phyloP scores from a whole-genome alignment of 2,329 filamentous ascomycete species.

The Penicillium sp. region DNA sequence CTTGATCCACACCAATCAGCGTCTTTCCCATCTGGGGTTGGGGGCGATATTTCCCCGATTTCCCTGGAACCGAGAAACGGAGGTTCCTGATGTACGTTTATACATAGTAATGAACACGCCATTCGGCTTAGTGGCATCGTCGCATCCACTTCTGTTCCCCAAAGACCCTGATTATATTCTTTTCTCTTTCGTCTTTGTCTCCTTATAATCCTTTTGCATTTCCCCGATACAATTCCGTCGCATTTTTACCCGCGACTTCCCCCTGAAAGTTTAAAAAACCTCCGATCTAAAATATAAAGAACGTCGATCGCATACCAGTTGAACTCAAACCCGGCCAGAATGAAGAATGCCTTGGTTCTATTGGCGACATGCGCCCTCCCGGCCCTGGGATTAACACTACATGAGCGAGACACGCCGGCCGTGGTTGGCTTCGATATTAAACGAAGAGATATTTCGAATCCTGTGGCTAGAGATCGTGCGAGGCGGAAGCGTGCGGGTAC shows the following conservation, averaged over 20 bases:
- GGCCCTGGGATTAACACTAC: slow-evolving; percentile 28
- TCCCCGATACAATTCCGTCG: not conserved
- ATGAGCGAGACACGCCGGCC: slow-evolving; percentile 39
- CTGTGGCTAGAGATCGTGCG: slow-evolving; percentile 47
- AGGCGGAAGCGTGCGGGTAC: slow-evolving; percentile 46
- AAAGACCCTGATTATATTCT: not conserved
- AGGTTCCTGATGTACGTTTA: not conserved
- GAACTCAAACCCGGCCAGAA: not conserved
- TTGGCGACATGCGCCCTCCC: slow-evolving; percentile 15
- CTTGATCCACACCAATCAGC: not conserved
- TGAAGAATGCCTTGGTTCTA: slow-evolving; percentile 21
- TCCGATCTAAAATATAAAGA: not conserved
- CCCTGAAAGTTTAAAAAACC: not conserved
- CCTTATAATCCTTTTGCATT: not conserved
- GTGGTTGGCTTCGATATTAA: slow-evolving; percentile 54
- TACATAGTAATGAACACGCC: not conserved
- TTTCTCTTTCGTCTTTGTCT: not conserved
- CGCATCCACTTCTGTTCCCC: not conserved
- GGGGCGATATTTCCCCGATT: not conserved
- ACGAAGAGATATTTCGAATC: slow-evolving; percentile 48
- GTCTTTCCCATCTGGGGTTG: not conserved
- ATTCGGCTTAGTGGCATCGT: not conserved
- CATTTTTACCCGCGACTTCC: not conserved
- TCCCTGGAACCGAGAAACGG: not conserved
- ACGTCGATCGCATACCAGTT: not conserved